phyloP scores from a whole-genome alignment of 139 green algal species.

The Micractinium sp. region DNA sequence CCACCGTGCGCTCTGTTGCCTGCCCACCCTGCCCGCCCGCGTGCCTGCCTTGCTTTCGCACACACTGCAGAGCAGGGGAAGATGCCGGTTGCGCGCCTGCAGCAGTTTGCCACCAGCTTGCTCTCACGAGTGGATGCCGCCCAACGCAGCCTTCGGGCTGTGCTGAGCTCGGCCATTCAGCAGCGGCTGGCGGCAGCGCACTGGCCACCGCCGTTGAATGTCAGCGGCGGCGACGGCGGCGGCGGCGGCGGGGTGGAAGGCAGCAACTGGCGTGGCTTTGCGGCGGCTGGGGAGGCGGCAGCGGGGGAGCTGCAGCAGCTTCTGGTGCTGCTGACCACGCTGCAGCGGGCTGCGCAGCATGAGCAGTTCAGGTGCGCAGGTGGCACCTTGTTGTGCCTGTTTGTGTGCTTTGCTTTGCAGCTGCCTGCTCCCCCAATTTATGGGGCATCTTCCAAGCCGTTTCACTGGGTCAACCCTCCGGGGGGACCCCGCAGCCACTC shows the following conservation, averaged over 20 bases:
- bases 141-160: not conserved
- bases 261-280: conserved; percentile 18
- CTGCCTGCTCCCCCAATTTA: not conserved
- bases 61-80: not conserved
- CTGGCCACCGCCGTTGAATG: conserved; percentile 39
- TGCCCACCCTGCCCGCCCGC: not conserved
- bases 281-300: not conserved
- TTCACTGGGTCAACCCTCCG: no score
- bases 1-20: not conserved
- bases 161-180: conserved; percentile 16
- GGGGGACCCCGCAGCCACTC: no score
- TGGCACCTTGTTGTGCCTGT: no score
- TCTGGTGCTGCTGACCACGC: conserved; percentile 34
- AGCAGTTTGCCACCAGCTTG: not conserved
- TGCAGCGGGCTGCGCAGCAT: conserved; percentile 40
- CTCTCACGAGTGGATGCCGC: not conserved
- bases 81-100: conserved; percentile 3
- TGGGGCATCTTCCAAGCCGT: no score
- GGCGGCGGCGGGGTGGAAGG: not conserved
- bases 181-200: not conserved
- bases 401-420: not conserved
- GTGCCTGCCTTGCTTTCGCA: not conserved
- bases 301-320: conserved; percentile 34
- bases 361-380: conserved; percentile 14
- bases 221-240: not conserved